Base-by-base conservation (phyloP, 2,329 filamentous ascomycete species). In the Diaporthe destruens region DNA sequence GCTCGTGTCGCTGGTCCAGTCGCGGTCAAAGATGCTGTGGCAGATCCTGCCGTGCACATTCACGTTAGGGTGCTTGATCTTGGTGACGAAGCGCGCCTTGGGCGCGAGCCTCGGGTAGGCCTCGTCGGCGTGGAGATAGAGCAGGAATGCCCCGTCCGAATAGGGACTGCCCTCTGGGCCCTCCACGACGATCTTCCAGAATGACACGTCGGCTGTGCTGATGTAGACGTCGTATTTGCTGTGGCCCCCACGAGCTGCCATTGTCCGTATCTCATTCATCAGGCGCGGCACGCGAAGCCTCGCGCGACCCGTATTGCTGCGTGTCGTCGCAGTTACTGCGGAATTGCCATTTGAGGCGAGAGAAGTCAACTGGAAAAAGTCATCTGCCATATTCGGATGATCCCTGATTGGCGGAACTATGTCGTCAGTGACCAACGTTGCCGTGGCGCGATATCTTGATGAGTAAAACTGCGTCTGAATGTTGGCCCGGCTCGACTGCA, bases 61-160 rank as follows among this genome's bases (percentile, higher is more conserved):
- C 78, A 94, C 94, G 81, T 94, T 94, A 56, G 92, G 92, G 80
- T 94, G 92, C 80, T 94, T 94, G 81, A 94, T 94, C 81, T 93
- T 93, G 73, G 92, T 94, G 71, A 94, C 83, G 81, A 94, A 94
- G 72, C 92, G 89, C 78, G 94, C 93, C 82, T 93, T 93, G 9
- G 92, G 92, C 68, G 92, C 92, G 55, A 90, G 93, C 91, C 94
- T 94, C 25, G 92, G 92, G 79, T 94, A 94, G 81, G 94, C 92
- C 78, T 94, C 92, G 32, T 92, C 92, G 51, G 94, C 85, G 80
- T 94, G 94, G 39, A 94, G 87, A 82, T 94, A 92, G 70, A 94
- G 88, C 80, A 91, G 91, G 84, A 94, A 94, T 70, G 93, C 88
- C 67, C 92, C 92, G 75, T 89, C 91, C 91, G 79, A 65, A 25